Evolutionary conservation across 192 early-diverging fungal species (phyloP), one percentile per base, ranked within the genome.

Genomic region (Diversispora epigaea): DNA sequence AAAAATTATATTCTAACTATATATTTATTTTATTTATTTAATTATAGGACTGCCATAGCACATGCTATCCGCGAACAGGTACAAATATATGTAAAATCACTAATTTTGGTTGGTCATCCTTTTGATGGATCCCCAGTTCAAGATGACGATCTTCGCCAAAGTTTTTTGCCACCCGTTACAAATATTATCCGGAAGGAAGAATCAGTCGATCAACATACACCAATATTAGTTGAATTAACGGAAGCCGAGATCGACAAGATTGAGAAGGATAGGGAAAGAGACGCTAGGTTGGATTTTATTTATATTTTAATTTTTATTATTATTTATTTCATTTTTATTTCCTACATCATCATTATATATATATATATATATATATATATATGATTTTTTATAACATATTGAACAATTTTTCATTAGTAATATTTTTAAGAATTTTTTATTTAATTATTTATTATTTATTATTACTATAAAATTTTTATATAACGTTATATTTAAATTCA

Each of bases 51-150:
- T 0, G 93, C 95, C 0, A 93, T 96, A 47, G 91, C 95, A 3
- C 95, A 97, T 79, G 88, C 93, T 3, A 94, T 96, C n/a, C 86
- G 95, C 17, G 96, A 98, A 74, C 96, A 98, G 84, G 83, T 97
- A 8, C 90, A 94, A 73, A 87, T 87, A 4, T 94, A 90, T 80
- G 89, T 86, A 43, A 95, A 96, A 79, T 93, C 94, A 10, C 82
- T 96, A 22, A 79, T 95, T 32, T 83, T 95, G 41, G 86, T 93
- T 0, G 93, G 93, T 8, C 93, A 96, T 74, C 84, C 85, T 8
- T 94, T 95, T 75, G 88, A 92, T 50, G 92, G 91, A 22, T 81
- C 79, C 19, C 77, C 87, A 43, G 84, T 93, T n/a, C 85, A 91
- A 43, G 96, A 98, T 78, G 89, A 91, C 11, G 93, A 94, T 21